These are phyloP conservation scores for Xylariales sp. DNA, from an alignment of 2,329 filamentous ascomycete species.

Conservation along the genomic window DNA sequence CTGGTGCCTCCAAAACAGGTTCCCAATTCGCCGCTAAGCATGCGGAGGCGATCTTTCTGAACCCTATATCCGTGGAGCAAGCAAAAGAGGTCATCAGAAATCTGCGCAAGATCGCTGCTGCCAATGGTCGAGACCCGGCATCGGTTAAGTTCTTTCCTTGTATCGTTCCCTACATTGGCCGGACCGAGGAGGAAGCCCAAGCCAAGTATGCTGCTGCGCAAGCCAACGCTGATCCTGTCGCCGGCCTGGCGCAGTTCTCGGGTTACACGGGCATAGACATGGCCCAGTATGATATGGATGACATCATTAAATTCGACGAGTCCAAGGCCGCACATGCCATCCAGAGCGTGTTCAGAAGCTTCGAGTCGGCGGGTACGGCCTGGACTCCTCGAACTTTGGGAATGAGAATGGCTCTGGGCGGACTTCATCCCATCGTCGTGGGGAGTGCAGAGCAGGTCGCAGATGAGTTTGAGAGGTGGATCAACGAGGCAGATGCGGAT, in stretches of 20 bases:
- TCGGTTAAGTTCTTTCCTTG: slow-evolving; percentile 49
- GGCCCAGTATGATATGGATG: slow-evolving; percentile 4
- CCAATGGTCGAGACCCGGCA: slow-evolving; percentile 46
- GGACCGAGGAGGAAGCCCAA: slow-evolving; percentile 43
- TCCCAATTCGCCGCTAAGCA: slow-evolving; percentile 49
- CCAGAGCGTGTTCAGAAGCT: slow-evolving; percentile 6
- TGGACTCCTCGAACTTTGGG: slow-evolving; percentile 8
- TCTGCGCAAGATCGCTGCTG: slow-evolving; percentile 43
- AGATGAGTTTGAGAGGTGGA: slow-evolving; percentile 6
- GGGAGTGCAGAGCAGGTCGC: slow-evolving; percentile 8
- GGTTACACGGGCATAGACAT: slow-evolving; percentile 11
- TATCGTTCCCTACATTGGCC: slow-evolving; percentile 41
- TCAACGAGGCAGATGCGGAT: slow-evolving; percentile 50
- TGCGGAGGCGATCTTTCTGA: slow-evolving; percentile 55
- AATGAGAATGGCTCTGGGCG: slow-evolving; percentile 8
- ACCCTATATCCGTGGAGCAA: slow-evolving; percentile 41
- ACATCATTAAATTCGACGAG: slow-evolving; percentile 4
- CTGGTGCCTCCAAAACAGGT: too few relatives aligned
- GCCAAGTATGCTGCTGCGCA: slow-evolving; percentile 1
- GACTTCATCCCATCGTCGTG: slow-evolving; percentile 8
- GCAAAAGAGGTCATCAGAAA: slow-evolving; percentile 43
- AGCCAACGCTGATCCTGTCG: slow-evolving; percentile 5
- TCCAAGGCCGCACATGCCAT: slow-evolving; percentile 4
- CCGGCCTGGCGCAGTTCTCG: slow-evolving; percentile 7
- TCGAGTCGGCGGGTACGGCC: not conserved